A percentile compares a stretch with the other conserved stretches of the same genome.
These are phyloP conservation scores for Ambrosiella xylebori DNA, from an alignment of 2,329 filamentous ascomycete species.

Conservation along the genomic window DNA sequence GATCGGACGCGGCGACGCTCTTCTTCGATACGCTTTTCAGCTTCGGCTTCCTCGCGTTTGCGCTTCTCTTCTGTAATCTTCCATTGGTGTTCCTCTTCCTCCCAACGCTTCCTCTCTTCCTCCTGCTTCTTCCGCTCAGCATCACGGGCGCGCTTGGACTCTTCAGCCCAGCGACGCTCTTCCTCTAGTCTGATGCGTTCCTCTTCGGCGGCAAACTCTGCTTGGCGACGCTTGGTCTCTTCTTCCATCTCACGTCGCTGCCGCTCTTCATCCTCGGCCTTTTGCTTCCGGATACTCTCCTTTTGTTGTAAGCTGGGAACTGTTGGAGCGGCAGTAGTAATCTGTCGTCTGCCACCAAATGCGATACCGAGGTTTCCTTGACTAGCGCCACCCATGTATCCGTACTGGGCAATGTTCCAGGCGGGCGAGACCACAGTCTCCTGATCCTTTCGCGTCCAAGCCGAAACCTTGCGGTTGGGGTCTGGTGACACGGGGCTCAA, in stretches of 20 bases:
- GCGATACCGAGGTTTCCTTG: slow-evolving; percentile 89
- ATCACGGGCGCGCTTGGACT: slow-evolving; percentile 41
- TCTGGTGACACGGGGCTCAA: slow-evolving; percentile 38
- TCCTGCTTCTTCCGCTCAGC: slow-evolving; percentile 43
- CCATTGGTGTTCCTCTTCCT: slow-evolving; percentile 62
- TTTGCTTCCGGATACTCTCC: slow-evolving; percentile 46
- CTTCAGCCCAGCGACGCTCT: slow-evolving; percentile 49
- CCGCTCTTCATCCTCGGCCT: slow-evolving; percentile 41
- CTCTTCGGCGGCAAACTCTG: slow-evolving; percentile 39
- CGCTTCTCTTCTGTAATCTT: slow-evolving; percentile 57
- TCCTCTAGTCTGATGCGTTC: slow-evolving; percentile 43
- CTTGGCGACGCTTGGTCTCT: slow-evolving; percentile 29
- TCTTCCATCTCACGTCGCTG: slow-evolving; percentile 37
- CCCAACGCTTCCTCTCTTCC: slow-evolving; percentile 56
- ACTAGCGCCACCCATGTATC: slow-evolving; percentile 93
- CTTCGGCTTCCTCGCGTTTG: slow-evolving; percentile 54
- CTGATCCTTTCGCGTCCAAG: slow-evolving; percentile 76
- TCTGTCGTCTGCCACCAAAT: slow-evolving; percentile 82
- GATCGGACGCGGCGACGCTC: slow-evolving; percentile 47
- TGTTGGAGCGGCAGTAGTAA: slow-evolving; percentile 62
- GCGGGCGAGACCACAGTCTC: slow-evolving; percentile 69
- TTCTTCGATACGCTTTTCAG: slow-evolving; percentile 47
- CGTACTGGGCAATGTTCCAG: slow-evolving; percentile 98
- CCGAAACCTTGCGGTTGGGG: slow-evolving; percentile 37
- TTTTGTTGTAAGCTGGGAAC: slow-evolving; percentile 77